A percentile compares a stretch with the other conserved stretches of the same genome.
Conservation (phyloP, 305 asterid genomes). For the Fraxinus paxiana region DNA sequence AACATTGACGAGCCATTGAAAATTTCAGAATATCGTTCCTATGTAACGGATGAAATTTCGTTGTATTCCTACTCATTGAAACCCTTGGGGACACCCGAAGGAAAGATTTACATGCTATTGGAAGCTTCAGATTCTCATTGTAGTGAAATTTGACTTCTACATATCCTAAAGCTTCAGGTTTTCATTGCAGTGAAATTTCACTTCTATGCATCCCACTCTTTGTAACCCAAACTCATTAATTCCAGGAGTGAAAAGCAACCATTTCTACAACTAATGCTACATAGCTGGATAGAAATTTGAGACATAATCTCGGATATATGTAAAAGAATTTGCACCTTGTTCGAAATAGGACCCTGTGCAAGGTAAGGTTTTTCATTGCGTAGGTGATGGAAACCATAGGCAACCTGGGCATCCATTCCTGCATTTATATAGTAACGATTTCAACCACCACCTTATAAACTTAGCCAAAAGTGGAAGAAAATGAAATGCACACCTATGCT, state of each 20-base stretch:
- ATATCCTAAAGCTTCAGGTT: neutral
- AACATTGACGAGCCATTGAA: neutral
- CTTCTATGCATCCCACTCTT: neutral
- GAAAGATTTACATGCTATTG: neutral
- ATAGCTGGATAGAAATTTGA: neutral
- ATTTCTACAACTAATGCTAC: neutral
- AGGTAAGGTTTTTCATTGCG: conserved; percentile 94
- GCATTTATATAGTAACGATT: conserved; percentile 11
- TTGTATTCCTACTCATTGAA: neutral
- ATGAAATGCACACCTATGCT: conserved; percentile 68
- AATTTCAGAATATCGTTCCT: neutral
- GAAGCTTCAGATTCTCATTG: conserved; percentile 5
- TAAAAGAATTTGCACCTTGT: conserved; percentile 56
- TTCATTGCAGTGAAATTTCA: neutral
- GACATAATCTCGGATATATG: conserved; percentile 16
- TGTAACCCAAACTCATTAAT: neutral
- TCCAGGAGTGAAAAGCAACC: conserved; percentile 7
- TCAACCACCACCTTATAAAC: conserved; percentile 14
- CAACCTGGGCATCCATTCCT: conserved; percentile 99
- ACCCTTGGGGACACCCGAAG: neutral
- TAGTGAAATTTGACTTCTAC: neutral
- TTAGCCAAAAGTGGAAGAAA: neutral
- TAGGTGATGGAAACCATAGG: conserved; percentile 92
- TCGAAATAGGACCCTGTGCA: conserved; percentile 92
- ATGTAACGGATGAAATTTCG: neutral